phyloP scores from a whole-genome alignment of 1,139 yeast species.

The Magnusiomyces suaveolens region DNA sequence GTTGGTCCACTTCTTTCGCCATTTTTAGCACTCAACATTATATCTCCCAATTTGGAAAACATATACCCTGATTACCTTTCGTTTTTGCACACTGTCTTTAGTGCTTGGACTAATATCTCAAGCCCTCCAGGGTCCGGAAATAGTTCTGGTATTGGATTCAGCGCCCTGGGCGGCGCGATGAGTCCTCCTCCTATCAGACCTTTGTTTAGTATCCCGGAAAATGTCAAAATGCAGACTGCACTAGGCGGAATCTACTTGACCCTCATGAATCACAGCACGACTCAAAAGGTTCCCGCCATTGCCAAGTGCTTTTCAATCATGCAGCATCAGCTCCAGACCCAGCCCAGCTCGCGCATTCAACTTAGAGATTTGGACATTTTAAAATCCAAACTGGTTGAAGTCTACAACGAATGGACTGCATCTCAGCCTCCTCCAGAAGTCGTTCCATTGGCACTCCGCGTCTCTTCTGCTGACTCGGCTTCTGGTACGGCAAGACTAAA shows the following conservation, averaged over 20 bases:
- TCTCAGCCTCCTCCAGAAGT: neutral
- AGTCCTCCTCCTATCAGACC: neutral
- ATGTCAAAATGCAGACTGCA: neutral
- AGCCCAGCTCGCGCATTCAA: neutral
- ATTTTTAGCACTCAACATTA: neutral
- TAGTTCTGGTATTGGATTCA: neutral
- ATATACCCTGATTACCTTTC: slow-evolving; percentile 5
- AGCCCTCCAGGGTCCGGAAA: neutral
- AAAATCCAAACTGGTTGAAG: neutral
- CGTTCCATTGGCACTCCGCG: neutral
- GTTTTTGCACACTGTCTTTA: neutral
- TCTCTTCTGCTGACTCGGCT: neutral
- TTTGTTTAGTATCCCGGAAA: neutral
- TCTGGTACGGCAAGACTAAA: neutral
- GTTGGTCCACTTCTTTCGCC: neutral
- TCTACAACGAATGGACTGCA: slow-evolving; percentile 2
- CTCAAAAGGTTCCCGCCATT: slow-evolving; percentile 2
- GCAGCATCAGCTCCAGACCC: neutral
- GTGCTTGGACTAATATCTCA: slow-evolving; percentile 2
- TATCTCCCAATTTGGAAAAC: neutral
- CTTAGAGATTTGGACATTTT: slow-evolving; percentile 1
- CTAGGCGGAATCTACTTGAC: slow-evolving; percentile 4
- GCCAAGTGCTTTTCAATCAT: neutral
- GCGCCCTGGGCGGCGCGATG: neutral
- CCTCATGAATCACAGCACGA: neutral